Percentiles rank a stretch among this genome's conserved stretches.
Evolutionary conservation across 179 eudicot species (phyloP).

Genomic region (Pouteria campechiana): DNA sequence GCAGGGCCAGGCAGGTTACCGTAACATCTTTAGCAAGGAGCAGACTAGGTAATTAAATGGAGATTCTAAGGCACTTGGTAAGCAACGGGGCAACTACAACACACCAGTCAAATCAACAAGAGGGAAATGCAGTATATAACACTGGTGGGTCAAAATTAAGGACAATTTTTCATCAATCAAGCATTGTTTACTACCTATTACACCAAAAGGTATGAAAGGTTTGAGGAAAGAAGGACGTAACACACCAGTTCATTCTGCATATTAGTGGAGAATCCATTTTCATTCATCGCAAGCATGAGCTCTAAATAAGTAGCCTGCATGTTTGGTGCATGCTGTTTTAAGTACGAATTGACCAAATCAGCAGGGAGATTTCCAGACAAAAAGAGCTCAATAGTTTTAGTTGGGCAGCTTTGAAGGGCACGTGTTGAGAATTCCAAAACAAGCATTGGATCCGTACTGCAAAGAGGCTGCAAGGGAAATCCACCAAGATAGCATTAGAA

Average conservation of each 20-base stretch:
- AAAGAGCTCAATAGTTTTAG: conserved; percentile 89
- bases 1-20: too few relatives aligned
- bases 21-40: too few relatives aligned
- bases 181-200: too few relatives aligned
- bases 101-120: too few relatives aligned
- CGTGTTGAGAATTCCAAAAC: conserved; percentile 92
- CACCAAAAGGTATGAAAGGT: too few relatives aligned
- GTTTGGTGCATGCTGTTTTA: conserved; percentile 90
- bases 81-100: too few relatives aligned
- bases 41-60: too few relatives aligned
- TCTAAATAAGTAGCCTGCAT: conserved; percentile 96
- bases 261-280: conserved; percentile 82
- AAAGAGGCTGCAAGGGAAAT: conserved; percentile 81
- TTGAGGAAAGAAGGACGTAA: too few relatives aligned
- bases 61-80: too few relatives aligned
- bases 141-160: too few relatives aligned
- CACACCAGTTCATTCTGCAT: conserved; percentile 96
- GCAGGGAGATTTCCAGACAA: conserved; percentile 89
- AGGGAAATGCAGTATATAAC: too few relatives aligned
- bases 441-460: conserved; percentile 84
- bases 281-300: conserved; percentile 83
- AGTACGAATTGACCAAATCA: conserved; percentile 88
- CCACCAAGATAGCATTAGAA: not conserved
- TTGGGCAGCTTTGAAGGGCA: conserved; percentile 83
- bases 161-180: too few relatives aligned